Percentiles rank a stretch among this genome's conserved stretches.
Evolutionary conservation across 2,329 filamentous ascomycete genomes (phyloP).

Genomic region (Fusarium luffae): DNA sequence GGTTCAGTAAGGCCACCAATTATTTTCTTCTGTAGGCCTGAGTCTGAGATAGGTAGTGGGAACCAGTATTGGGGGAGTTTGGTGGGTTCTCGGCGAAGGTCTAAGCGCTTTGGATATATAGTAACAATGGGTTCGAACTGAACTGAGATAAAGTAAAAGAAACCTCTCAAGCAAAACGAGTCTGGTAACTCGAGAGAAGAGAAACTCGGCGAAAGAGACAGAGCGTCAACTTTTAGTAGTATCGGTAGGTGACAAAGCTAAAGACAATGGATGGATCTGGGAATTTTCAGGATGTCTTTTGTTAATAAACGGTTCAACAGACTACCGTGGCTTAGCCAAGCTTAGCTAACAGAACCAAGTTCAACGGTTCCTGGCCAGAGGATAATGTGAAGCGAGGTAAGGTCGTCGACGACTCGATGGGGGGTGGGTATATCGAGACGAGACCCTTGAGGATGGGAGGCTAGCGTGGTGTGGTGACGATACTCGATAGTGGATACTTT

Average conservation of each 20-base stretch:
- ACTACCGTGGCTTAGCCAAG: constrained; percentile 8
- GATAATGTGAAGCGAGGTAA: constrained; percentile 15
- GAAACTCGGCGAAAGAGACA: background rate
- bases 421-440: constrained; percentile 26
- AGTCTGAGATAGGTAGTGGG: background rate
- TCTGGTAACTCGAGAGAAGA: constrained; percentile 20
- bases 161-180: background rate
- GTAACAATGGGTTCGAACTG: background rate
- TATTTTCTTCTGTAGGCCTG: constrained; percentile 1
- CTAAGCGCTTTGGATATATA: constrained; percentile 2
- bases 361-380: constrained; percentile 32
- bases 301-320: background rate
- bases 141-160: background rate
- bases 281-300: background rate
- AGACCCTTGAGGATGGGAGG: constrained; percentile 14
- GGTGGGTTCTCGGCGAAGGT: constrained; percentile 17
- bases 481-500: constrained; percentile 23
- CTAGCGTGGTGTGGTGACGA: constrained; percentile 18
- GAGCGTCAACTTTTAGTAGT: constrained; percentile 15
- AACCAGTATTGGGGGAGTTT: background rate
- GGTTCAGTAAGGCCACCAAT: constrained; percentile 6
- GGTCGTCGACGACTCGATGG: constrained; percentile 4
- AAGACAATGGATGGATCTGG: constrained; percentile 12
- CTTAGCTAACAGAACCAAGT: constrained; percentile 17
- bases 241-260: constrained; percentile 14